Conservation (phyloP, 1,139 yeast species). For the Suhomyces taliae region DNA sequence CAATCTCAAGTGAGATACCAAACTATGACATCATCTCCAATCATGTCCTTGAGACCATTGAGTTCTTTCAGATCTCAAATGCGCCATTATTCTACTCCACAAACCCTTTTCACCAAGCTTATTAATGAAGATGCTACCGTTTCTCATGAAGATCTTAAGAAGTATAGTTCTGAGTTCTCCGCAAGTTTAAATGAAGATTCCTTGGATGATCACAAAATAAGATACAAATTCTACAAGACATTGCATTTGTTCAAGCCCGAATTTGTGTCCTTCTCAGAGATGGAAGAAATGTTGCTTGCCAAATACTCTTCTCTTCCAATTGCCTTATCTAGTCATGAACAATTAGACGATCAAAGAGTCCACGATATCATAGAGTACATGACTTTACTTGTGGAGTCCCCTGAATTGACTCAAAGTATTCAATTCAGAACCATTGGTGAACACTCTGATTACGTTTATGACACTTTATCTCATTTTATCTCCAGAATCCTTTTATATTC, state of each 20-base stretch:
- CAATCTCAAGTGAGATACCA: too few species aligned
- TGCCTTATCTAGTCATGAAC: slow-evolving; percentile 13
- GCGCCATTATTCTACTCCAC: slow-evolving; percentile 4
- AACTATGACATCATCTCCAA: too few species aligned
- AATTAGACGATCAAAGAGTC: slow-evolving; percentile 20
- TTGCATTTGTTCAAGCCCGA: slow-evolving; percentile 39
- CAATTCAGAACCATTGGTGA: slow-evolving; percentile 10
- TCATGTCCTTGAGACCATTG: too few species aligned
- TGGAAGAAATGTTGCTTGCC: slow-evolving; percentile 24
- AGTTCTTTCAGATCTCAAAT: neutral
- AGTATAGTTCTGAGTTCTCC: slow-evolving; percentile 12
- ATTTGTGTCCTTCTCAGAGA: slow-evolving; percentile 25
- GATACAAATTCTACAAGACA: slow-evolving; percentile 37
- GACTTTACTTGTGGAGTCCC: slow-evolving; percentile 37
- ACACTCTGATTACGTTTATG: slow-evolving; percentile 17
- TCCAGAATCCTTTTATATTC: slow-evolving; percentile 28
- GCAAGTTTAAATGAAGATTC: slow-evolving; percentile 18
- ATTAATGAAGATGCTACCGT: slow-evolving; percentile 5
- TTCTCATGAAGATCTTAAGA: slow-evolving; percentile 3
- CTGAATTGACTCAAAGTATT: slow-evolving; percentile 17
- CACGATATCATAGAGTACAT: slow-evolving; percentile 33
- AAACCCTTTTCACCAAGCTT: slow-evolving; percentile 3
- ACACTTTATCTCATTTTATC: slow-evolving; percentile 30
- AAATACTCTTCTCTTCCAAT: slow-evolving; percentile 28
- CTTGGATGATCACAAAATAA: slow-evolving; percentile 31